Evolutionary conservation across 31 red algal species (phyloP).

Genomic region (Asparagopsis taxiformis): DNA sequence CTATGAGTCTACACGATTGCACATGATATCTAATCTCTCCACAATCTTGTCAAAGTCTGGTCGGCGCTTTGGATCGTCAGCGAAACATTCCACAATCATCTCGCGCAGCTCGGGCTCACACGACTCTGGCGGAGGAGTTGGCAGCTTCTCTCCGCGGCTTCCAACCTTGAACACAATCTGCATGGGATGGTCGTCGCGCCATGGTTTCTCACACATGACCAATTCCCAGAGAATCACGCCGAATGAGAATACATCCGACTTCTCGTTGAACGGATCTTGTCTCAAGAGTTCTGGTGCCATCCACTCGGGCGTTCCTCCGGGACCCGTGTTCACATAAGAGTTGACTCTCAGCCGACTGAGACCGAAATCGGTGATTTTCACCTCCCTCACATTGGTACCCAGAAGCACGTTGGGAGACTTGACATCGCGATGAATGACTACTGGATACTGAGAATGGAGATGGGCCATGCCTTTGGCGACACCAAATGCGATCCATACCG

Average conservation of each 20-base stretch:
- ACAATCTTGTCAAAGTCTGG: slow-evolving; percentile 55
- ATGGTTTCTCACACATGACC: slow-evolving; percentile 95
- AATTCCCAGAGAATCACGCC: slow-evolving; percentile 96
- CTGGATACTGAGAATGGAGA: slow-evolving; percentile 87
- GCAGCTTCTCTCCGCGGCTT: slow-evolving; percentile 76
- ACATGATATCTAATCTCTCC: slow-evolving; percentile 64
- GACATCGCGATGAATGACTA: slow-evolving; percentile 91
- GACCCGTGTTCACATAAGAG: slow-evolving; percentile 86
- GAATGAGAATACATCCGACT: slow-evolving; percentile 94
- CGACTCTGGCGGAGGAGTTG: slow-evolving; percentile 69
- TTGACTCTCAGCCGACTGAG: slow-evolving; percentile 72
- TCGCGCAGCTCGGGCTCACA: slow-evolving; percentile 70
- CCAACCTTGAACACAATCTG: slow-evolving; percentile 93
- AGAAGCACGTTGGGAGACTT: slow-evolving; percentile 96
- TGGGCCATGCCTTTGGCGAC: slow-evolving; percentile 92
- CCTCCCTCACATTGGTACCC: slow-evolving; percentile 72
- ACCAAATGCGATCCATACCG: slow-evolving; percentile 89
- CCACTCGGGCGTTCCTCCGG: slow-evolving; percentile 95
- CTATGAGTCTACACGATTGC: slow-evolving; percentile 72
- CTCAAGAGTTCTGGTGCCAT: slow-evolving; percentile 96
- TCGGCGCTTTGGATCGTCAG: slow-evolving; percentile 61
- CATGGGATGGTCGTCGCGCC: slow-evolving; percentile 95
- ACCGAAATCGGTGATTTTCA: slow-evolving; percentile 96
- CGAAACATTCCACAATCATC: slow-evolving; percentile 84
- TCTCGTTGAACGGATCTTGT: slow-evolving; percentile 81